Percentiles rank a stretch among this genome's conserved stretches.
These are phyloP conservation scores for Penicillium aurantiogriseum DNA, from an alignment of 2,329 filamentous ascomycete species.

Conservation along the genomic window DNA sequence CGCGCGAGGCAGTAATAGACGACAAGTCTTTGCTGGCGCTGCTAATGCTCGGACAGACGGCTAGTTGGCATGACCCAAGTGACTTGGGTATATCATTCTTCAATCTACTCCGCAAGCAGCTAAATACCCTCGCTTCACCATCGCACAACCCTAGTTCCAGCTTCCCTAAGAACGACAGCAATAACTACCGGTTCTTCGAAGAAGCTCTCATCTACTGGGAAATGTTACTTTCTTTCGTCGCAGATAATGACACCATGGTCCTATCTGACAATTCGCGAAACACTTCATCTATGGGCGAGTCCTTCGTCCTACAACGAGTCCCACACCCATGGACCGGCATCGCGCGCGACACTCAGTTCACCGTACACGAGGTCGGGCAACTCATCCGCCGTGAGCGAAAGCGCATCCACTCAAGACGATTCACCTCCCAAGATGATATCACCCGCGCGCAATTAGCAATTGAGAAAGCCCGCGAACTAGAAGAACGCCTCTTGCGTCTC, in stretches of 20 bases:
- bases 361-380: slow-evolving; percentile 48
- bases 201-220: slow-evolving; percentile 60
- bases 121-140: slow-evolving; percentile 41
- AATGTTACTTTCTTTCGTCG: slow-evolving; percentile 57
- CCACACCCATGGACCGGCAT: slow-evolving; percentile 44
- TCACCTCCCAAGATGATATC: slow-evolving; percentile 40
- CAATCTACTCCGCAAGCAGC: slow-evolving; percentile 41
- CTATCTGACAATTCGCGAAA: slow-evolving; percentile 19
- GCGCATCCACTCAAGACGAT: slow-evolving; percentile 34
- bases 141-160: slow-evolving; percentile 6
- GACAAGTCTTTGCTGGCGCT: slow-evolving; percentile 58
- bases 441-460: slow-evolving; percentile 36
- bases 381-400: slow-evolving; percentile 38
- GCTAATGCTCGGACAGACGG: slow-evolving; percentile 59
- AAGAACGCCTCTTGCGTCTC: slow-evolving; percentile 49
- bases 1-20: slow-evolving; percentile 48
- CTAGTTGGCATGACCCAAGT: slow-evolving; percentile 59
- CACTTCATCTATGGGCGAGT: slow-evolving; percentile 24
- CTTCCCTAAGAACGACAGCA: slow-evolving; percentile 27
- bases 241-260: slow-evolving; percentile 41
- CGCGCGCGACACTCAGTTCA: slow-evolving; percentile 38
- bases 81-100: slow-evolving; percentile 57
- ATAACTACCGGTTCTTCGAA: slow-evolving; percentile 55
- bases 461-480: slow-evolving; percentile 41
- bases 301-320: slow-evolving; percentile 35